A percentile compares a stretch with the other conserved stretches of the same genome.
These are phyloP conservation scores for Coprinopsis sp. DNA, from an alignment of 768 basidiomycete species.

Conservation along the genomic window DNA sequence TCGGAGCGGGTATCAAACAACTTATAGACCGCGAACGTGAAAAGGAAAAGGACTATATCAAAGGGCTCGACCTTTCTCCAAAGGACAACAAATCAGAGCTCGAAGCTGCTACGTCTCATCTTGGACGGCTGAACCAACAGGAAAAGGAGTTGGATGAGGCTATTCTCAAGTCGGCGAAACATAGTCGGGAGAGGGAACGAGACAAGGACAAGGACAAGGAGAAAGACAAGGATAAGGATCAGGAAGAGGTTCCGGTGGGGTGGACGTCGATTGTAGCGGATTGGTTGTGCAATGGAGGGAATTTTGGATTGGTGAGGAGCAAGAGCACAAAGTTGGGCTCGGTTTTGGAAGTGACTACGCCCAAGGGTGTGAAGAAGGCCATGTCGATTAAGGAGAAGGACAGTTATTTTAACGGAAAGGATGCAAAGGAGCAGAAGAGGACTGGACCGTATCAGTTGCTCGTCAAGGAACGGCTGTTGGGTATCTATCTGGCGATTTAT, in stretches of 20 bases:
- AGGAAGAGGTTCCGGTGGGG: constrained; percentile 30
- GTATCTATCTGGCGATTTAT: constrained; percentile 74
- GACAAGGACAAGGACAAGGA: constrained; percentile 17
- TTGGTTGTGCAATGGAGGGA: constrained; percentile 53
- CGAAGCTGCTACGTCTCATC: too few relatives aligned
- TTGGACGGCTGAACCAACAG: too few relatives aligned
- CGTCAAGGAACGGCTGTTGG: constrained; percentile 89
- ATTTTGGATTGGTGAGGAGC: constrained; percentile 21
- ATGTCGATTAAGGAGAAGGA: constrained; percentile 17
- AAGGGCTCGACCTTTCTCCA: constrained; percentile 18
- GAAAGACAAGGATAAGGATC: constrained; percentile 19
- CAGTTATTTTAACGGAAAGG: background rate
- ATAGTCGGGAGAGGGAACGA: constrained; percentile 17
- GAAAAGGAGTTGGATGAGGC: too few relatives aligned
- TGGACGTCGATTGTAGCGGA: constrained; percentile 78
- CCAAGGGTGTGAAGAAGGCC: constrained; percentile 37
- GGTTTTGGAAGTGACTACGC: constrained; percentile 23
- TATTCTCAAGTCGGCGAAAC: too few relatives aligned
- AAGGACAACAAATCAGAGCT: too few relatives aligned
- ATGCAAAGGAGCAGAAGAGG: constrained; percentile 34
- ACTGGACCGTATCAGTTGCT: constrained; percentile 81
- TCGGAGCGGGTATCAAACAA: constrained; percentile 70
- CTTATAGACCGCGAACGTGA: constrained; percentile 17
- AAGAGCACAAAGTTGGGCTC: constrained; percentile 20
- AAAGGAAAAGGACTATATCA: constrained; percentile 20